Base-by-base conservation (phyloP, 129 eudicot species). In the Flaveria linearis region DNA sequence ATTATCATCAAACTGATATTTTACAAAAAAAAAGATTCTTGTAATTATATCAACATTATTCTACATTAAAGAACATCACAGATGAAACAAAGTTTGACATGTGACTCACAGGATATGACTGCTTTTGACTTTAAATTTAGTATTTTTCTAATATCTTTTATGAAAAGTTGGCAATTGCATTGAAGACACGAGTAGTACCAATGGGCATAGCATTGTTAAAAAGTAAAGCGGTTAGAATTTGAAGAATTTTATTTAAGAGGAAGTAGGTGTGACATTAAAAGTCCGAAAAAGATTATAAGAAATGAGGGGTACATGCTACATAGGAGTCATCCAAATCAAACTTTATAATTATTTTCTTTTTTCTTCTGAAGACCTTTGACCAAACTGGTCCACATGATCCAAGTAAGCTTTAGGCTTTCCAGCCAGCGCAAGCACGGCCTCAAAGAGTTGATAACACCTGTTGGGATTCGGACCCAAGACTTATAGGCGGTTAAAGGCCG, bases 1-100 rank as follows among this genome's bases (percentile, higher is more conserved):
- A 75, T 49, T 62, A 58, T 82, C 66, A 66, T 12, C 36, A 41
- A 50, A 73, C 78, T 12, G 11, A 75, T n/a, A 57, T 16, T 61
- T 74, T 23, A 75, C 60, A 39, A 13, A 66, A 36, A 7, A n/a
- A 3, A 50, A n/a, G 1, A 39, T 41, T 50, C 42, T 71, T 33
- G 17, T n/a, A 42, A 77, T 45, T 0, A 45, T 68, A 41, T 2
- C 15, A 16, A 5, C 3, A 62, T 52, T 63, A 63, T 63, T 26
- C 46, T 33, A 76, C 56, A 51, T 9, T 51, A 10, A 36, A 56
- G 25, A 20, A n/a, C 33, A 16, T 0, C 41, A 14, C 20, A 43
- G 53, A 69, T 15, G 51, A n/a, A 14, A 39, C 2, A n/a, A 26
- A 63, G 71, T 30, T 23, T 47, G 47, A 66, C 8, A 16, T n/a